phyloP scores from a whole-genome alignment of 2,329 filamentous ascomycete genomes.

The Teratosphaeria gauchensis region DNA sequence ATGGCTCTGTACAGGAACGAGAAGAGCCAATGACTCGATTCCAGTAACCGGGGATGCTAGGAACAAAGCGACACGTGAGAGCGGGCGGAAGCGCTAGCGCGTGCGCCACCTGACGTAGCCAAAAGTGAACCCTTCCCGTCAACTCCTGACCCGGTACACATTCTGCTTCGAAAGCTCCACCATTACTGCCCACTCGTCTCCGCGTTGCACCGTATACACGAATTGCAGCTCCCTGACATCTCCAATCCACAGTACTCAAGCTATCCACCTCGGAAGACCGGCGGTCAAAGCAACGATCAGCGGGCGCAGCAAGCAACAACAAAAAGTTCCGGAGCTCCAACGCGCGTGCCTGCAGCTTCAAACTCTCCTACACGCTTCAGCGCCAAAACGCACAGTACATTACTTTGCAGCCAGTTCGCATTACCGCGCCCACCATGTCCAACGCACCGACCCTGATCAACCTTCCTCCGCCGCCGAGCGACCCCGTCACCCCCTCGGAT shows the following conservation, averaged over 20 bases:
- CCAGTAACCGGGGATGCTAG: background rate
- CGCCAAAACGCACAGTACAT: background rate
- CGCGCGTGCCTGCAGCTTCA: background rate
- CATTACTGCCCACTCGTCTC: background rate
- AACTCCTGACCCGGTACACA: background rate
- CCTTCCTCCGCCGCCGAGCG: slow-evolving; percentile 70
- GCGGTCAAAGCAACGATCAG: background rate
- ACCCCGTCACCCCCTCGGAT: slow-evolving; percentile 78
- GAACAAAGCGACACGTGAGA: background rate
- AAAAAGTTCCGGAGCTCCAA: background rate
- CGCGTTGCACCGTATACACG: background rate
- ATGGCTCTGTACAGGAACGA: too few relatives aligned
- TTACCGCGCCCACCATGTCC: slow-evolving; percentile 17
- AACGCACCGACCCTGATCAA: slow-evolving; percentile 64
- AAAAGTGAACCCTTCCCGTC: background rate
- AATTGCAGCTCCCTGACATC: background rate
- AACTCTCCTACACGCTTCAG: background rate
- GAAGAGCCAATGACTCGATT: background rate
- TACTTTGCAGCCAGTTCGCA: background rate
- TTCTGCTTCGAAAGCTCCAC: background rate
- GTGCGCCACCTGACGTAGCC: background rate
- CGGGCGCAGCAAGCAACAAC: background rate
- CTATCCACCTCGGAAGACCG: too few relatives aligned
- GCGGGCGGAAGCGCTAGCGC: background rate
- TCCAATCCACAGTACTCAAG: background rate